Evolutionary conservation across 345 rosid genomes (phyloP), one percentile per base, ranked within the genome.

Genomic region (Melaleuca alternifolia): DNA sequence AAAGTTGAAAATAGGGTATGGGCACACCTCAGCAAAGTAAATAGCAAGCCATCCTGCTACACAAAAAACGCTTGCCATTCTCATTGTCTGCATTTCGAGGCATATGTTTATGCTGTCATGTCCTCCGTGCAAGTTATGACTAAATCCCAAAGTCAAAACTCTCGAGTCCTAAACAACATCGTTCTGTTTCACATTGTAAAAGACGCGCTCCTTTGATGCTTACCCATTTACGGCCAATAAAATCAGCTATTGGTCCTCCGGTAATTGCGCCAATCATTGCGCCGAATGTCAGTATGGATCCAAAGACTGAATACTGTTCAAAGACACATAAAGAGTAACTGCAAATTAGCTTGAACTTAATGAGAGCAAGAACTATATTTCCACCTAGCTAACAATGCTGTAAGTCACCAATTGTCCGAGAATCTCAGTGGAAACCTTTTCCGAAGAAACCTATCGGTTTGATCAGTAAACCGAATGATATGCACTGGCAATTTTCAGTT

Each of bases 241-340:
- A 87, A 91, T 97, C 98, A 82, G 98, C 97, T 26, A 97, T 95
- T 7, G 92, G 95, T 15, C 99, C 98, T 77, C 96, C 92, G 21
- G 97, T 94, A 89, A 95, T 93, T 52, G 99, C 99, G 11, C 99
- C 99, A 54, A 96, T 93, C 99, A 97, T 97, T 85, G 99, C 99
- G 62, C 98, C 98, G 65, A 96, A 90, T 24, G 98, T 96, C 89
- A 97, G 57, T 83, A 96, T 90, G 89, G 99, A 97, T 88, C 98
- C 99, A 24, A 97, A 96, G 52, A 94, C 86, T 50, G 99, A 95
- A 89, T 89, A 96, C 98, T 97, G 94, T 89, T 86, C 37, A 28
- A 82, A 75, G 41, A 30, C 11, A 65, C 88, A 83, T 24, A 12
- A 26, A 82, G 26, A 20, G 21, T 26, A 48, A 44, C 77, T 11